phyloP scores from a whole-genome alignment of 768 basidiomycete genomes.

The Boletus vermiculosoides region DNA sequence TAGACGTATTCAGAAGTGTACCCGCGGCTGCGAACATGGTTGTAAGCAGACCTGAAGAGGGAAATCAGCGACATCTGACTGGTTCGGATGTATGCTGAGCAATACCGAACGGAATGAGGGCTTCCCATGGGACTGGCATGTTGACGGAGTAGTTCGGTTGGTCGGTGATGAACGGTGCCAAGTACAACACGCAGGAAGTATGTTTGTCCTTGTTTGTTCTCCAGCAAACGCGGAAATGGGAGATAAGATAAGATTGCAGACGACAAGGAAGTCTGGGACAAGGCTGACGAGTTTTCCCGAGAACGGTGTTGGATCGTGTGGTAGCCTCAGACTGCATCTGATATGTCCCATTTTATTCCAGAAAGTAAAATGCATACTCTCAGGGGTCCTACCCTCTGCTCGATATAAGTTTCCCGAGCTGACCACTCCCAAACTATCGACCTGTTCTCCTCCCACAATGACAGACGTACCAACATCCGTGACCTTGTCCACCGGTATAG shows the following conservation, averaged over 20 bases:
- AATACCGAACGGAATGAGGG: slow-evolving; percentile 90
- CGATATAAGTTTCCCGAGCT: slow-evolving; percentile 1
- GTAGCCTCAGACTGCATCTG: neutral
- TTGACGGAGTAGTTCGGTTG: slow-evolving; percentile 17
- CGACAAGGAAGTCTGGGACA: no score
- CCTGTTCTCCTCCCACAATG: slow-evolving; percentile 3
- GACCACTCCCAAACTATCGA: neutral
- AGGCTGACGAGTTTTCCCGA: neutral
- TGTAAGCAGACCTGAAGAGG: slow-evolving; percentile 69
- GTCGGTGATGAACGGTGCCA: neutral
- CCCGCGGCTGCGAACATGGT: slow-evolving; percentile 90
- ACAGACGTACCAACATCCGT: slow-evolving; percentile 6
- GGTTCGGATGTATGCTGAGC: no score
- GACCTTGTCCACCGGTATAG: slow-evolving; percentile 12
- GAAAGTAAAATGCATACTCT: neutral
- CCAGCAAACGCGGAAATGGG: neutral
- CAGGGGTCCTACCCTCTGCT: neutral
- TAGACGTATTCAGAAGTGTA: slow-evolving; percentile 77
- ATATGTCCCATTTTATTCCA: neutral
- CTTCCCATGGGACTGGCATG: slow-evolving; percentile 98
- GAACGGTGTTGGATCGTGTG: neutral
- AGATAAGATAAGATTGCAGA: slow-evolving; percentile 1
- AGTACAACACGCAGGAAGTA: neutral
- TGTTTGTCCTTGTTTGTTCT: slow-evolving; percentile 26
- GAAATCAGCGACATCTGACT: slow-evolving; percentile 6